Evolutionary conservation across 805 yeast species (phyloP).

Genomic region (Metschnikowia kofuensis): DNA sequence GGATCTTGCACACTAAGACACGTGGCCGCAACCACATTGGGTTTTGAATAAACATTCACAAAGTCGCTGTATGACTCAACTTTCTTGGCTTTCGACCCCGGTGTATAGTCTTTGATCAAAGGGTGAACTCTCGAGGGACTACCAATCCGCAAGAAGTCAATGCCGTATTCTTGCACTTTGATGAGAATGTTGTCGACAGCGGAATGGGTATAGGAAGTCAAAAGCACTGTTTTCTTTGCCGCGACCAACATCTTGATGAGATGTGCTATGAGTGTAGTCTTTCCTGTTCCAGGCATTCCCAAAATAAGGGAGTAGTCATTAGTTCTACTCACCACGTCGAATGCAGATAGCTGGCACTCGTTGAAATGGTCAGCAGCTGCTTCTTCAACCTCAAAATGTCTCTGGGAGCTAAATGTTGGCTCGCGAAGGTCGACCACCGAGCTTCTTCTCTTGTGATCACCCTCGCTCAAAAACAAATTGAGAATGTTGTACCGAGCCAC

Average conservation of each 20-base stretch:
- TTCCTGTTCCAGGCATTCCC: conserved; percentile 99
- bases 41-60: conserved; percentile 44
- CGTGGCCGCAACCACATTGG: conserved; percentile 84
- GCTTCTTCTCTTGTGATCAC: conserved; percentile 44
- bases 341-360: conserved; percentile 66
- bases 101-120: conserved; percentile 51
- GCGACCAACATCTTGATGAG: conserved; percentile 60
- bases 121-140: conserved; percentile 57
- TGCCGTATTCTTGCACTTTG: conserved; percentile 48
- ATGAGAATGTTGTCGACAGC: conserved; percentile 92
- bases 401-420: conserved; percentile 40
- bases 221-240: conserved; percentile 62
- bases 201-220: conserved; percentile 89
- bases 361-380: conserved; percentile 44
- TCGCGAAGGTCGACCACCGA: conserved; percentile 51
- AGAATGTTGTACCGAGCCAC: conserved; percentile 74
- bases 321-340: conserved; percentile 60
- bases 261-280: conserved; percentile 84
- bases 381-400: conserved; percentile 21
- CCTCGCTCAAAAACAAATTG: conserved; percentile 56
- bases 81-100: conserved; percentile 31
- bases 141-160: conserved; percentile 67
- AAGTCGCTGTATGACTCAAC: conserved; percentile 46
- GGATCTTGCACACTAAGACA: conserved; percentile 73
- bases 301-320: conserved; percentile 76